Evolutionary conservation across 176 grass and related monocot species (phyloP).

Genomic region (Chloris gayana): DNA sequence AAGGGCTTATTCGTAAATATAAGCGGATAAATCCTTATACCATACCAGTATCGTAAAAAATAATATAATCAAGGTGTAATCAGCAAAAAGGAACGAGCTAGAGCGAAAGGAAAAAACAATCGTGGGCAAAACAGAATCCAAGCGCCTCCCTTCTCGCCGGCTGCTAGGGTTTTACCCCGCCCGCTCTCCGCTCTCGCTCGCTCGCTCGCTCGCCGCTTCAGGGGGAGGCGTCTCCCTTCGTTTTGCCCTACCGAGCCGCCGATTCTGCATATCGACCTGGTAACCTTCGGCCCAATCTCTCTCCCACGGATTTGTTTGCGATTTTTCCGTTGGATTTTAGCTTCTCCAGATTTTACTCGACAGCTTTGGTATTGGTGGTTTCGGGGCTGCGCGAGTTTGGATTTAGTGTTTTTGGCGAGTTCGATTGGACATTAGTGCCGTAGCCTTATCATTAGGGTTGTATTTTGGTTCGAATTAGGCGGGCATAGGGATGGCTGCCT

Average conservation of each 20-base stretch:
- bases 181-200: not conserved
- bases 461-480: slow-evolving; percentile 1
- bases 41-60: too few species aligned
- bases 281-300: not conserved
- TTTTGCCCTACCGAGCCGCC: not conserved
- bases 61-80: too few species aligned
- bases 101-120: too few species aligned
- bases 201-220: not conserved
- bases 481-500: not conserved
- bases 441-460: not conserved
- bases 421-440: not conserved
- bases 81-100: too few species aligned
- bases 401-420: not conserved
- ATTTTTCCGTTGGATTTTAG: not conserved
- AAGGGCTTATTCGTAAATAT: too few species aligned
- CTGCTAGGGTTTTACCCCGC: too few species aligned
- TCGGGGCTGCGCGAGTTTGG: not conserved
- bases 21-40: too few species aligned
- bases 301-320: not conserved
- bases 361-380: not conserved
- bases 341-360: not conserved
- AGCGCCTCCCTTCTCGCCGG: too few species aligned
- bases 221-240: not conserved
- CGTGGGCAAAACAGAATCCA: too few species aligned
- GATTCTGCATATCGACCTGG: not conserved